Conservation (phyloP, 768 basidiomycete genomes). For the Hydnomerulius pinastri region DNA sequence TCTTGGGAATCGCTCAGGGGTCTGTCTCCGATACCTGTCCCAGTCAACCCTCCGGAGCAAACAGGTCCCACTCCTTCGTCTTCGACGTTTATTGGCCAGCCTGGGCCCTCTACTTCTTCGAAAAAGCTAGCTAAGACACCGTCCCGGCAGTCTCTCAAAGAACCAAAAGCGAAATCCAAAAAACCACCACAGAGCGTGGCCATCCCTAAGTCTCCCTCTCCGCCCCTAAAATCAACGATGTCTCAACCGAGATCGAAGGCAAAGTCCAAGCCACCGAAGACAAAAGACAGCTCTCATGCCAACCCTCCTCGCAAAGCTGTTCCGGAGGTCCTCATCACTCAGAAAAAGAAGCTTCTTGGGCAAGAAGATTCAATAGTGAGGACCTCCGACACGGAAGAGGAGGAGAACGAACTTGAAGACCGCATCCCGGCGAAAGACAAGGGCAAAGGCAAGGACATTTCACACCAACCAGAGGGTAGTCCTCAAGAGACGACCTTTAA, state of each 20-base stretch:
- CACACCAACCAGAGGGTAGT: background rate
- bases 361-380: background rate
- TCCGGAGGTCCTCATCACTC: slow-evolving; percentile 9
- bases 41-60: background rate
- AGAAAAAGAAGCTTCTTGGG: slow-evolving; percentile 2
- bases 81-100: too few relatives aligned
- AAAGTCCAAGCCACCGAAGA: background rate
- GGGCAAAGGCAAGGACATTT: slow-evolving; percentile 21
- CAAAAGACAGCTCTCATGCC: background rate
- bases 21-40: background rate
- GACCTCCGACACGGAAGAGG: background rate
- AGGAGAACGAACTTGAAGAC: slow-evolving; percentile 2
- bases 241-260: background rate
- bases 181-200: background rate
- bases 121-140: background rate
- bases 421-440: slow-evolving; percentile 3
- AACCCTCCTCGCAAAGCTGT: slow-evolving; percentile 6
- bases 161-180: background rate
- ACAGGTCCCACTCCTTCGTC: too few relatives aligned
- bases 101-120: background rate
- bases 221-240: background rate
- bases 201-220: background rate
- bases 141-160: background rate
- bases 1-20: slow-evolving; percentile 11
- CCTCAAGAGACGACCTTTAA: slow-evolving; percentile 12